These are phyloP conservation scores for Ophiostoma quercus DNA, from an alignment of 2,329 filamentous ascomycete species.

Conservation along the genomic window DNA sequence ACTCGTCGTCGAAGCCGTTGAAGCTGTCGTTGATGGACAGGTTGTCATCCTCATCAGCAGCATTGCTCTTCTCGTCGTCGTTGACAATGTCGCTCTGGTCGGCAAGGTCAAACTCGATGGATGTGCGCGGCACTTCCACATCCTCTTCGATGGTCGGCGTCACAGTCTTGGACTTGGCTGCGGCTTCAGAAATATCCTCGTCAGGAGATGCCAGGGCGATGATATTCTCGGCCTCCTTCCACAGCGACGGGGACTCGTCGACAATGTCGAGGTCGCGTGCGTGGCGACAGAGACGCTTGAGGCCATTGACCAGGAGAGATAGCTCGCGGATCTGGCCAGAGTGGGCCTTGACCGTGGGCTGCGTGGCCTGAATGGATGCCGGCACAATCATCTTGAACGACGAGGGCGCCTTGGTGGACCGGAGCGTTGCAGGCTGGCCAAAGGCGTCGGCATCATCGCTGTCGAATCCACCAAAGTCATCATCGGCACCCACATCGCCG, in stretches of 20 bases:
- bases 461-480: conserved; percentile 14
- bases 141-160: conserved; percentile 17
- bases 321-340: conserved; percentile 79
- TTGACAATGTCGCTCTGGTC: conserved; percentile 22
- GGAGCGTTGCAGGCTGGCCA: conserved; percentile 20
- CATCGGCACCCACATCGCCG: conserved; percentile 28
- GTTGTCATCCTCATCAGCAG: conserved; percentile 36
- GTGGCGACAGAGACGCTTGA: conserved; percentile 70
- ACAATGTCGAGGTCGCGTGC: conserved; percentile 63
- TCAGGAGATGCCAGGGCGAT: conserved; percentile 75
- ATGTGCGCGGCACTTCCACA: conserved; percentile 33
- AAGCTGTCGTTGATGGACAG: conserved; percentile 46
- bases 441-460: conserved; percentile 16
- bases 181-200: conserved; percentile 43
- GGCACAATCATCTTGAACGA: conserved; percentile 63
- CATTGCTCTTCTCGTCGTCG: conserved; percentile 32
- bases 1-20: conserved; percentile 41
- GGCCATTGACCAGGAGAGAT: conserved; percentile 73
- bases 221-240: conserved; percentile 80
- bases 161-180: conserved; percentile 27
- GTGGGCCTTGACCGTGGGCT: conserved; percentile 75
- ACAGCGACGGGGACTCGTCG: conserved; percentile 57
- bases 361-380: conserved; percentile 71
- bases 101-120: conserved; percentile 39
- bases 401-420: conserved; percentile 35